Evolutionary conservation across 2,329 filamentous ascomycete species (phyloP).

Genomic region (Monosporascus ibericus): DNA sequence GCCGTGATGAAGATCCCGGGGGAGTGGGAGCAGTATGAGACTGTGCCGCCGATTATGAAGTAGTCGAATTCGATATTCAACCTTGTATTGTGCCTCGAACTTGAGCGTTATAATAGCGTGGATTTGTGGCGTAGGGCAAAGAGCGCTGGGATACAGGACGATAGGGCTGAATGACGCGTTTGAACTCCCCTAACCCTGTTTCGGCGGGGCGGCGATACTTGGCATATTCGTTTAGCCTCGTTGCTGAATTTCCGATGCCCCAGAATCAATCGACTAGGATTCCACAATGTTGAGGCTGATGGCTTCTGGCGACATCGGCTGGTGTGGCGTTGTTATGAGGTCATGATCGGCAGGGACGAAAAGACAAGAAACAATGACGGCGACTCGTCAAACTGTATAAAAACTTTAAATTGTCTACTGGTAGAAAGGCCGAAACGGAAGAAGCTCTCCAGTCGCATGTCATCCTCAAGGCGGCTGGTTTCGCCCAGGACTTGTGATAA

Average conservation of each 20-base stretch:
- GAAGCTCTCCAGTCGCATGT: too few relatives aligned
- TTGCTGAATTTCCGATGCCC: too few relatives aligned
- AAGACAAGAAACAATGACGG: not conserved
- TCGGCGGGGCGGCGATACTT: not conserved
- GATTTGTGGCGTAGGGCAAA: not conserved
- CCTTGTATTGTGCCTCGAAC: not conserved
- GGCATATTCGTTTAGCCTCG: not conserved
- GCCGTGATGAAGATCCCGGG: constrained; percentile 39
- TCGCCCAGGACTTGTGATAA: not conserved
- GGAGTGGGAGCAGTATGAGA: constrained; percentile 24
- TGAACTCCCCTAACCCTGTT: not conserved
- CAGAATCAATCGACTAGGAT: too few relatives aligned
- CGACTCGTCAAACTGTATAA: not conserved
- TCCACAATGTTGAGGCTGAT: not conserved
- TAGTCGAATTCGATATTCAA: not conserved
- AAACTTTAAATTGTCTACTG: too few relatives aligned
- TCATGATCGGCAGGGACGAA: constrained; percentile 16
- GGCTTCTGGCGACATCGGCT: too few relatives aligned
- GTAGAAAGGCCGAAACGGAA: too few relatives aligned
- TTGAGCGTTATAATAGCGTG: not conserved
- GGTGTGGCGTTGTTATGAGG: constrained; percentile 9
- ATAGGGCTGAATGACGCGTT: not conserved
- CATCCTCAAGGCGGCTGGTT: too few relatives aligned
- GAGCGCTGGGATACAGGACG: not conserved
- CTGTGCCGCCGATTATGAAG: constrained; percentile 12